Base-by-base conservation (phyloP, 805 yeast genomes). In the Torulaspora gathmanii region DNA sequence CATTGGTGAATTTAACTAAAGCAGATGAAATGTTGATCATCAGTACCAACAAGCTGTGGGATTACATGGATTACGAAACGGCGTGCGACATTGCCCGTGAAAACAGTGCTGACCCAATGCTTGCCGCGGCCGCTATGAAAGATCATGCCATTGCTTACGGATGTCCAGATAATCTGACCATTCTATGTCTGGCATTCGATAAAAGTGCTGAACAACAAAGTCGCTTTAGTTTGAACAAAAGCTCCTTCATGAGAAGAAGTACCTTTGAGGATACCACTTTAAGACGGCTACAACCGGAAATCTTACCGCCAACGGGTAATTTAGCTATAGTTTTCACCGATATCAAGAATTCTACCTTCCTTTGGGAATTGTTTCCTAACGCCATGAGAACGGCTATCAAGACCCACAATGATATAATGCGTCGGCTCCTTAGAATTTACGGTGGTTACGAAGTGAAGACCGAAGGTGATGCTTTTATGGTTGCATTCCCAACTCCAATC, bases 401-500 rank as follows among this genome's bases (percentile, higher is more conserved):
- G 67, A 84, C 87, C 3, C 99, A 93, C 66, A 93, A 93, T 61
- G 78, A 86, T 17, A 78, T 93, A 25, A 93, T 93, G 99, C 80
- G 99, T 60, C 78, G 98, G 40, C 95, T 88, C 54, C 69, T 93
- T 51, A 77, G 96, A 55, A 82, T 90, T 38, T 87, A 86, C 60
- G 97, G 98, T 28, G 99, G 99, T 2, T 93, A 93, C 63, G 99
- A 93, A 64, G 99, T 93, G 22, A 93, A 93, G 64, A 93, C 97
- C 1, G 99, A 93, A 79, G 99, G 99, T 61, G 99, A 93, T 73
- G 96, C 99, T 0, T 93, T 93, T 57, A 90, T 93, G 87, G 97
- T 93, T 11, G 87, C 97, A 10, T 93, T 93, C 65, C 95, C 96
- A 0, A 83, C 95, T 0, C 91, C 95, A 0, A 79, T 91, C 0